A percentile compares a stretch with the other conserved stretches of the same genome.
These are phyloP conservation scores for Thelonectria olida DNA, from an alignment of 2,329 filamentous ascomycete species.

Conservation along the genomic window DNA sequence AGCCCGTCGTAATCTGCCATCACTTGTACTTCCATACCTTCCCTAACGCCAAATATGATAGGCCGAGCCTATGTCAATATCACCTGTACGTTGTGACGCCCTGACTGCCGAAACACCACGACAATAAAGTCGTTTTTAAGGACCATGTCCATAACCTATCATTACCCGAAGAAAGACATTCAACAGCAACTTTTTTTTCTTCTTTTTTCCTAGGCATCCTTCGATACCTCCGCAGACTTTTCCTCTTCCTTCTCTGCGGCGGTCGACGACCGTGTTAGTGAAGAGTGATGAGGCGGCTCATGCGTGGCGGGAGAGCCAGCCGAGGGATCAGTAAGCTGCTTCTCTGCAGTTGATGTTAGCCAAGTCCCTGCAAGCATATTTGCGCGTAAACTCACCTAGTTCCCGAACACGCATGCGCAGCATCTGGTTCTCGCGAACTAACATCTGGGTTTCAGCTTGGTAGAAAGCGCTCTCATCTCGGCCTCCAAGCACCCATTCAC, in stretches of 20 bases:
- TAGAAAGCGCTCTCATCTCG: slow-evolving; percentile 83
- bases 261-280: slow-evolving; percentile 58
- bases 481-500: slow-evolving; percentile 70
- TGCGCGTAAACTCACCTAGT: slow-evolving; percentile 65
- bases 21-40: not conserved
- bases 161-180: not conserved
- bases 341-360: slow-evolving; percentile 51
- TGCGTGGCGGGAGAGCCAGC: slow-evolving; percentile 45
- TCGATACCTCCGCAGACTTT: slow-evolving; percentile 23
- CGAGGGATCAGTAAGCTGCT: slow-evolving; percentile 58
- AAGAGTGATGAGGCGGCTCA: slow-evolving; percentile 60
- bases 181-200: not conserved
- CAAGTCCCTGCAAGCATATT: not conserved
- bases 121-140: slow-evolving; percentile 13
- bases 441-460: slow-evolving; percentile 81
- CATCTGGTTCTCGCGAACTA: slow-evolving; percentile 86
- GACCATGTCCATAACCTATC: not conserved
- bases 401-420: slow-evolving; percentile 78
- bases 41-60: slow-evolving; percentile 26
- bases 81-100: not conserved
- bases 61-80: not conserved
- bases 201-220: slow-evolving; percentile 24
- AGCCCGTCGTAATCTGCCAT: too few species aligned
- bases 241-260: slow-evolving; percentile 50
- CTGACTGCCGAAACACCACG: slow-evolving; percentile 27